Evolutionary conservation across 306 rosid genomes (phyloP).

Genomic region (Alnus glutinosa): DNA sequence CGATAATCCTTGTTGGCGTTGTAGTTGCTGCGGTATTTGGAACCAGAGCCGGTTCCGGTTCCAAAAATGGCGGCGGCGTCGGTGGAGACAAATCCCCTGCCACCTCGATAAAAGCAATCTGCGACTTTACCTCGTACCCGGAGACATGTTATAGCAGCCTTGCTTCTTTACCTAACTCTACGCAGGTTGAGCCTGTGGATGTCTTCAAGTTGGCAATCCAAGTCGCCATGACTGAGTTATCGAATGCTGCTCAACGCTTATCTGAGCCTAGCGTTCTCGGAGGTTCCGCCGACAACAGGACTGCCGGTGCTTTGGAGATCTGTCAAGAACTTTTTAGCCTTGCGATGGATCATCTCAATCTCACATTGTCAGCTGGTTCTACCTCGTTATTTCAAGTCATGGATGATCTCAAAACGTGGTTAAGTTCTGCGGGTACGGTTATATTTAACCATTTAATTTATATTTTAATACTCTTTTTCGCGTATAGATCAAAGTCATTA

Average conservation of each 20-base stretch:
- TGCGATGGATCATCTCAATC: conserved; percentile 61
- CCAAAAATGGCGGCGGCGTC: conserved; percentile 13
- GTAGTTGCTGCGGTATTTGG: conserved; percentile 48
- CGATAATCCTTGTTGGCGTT: conserved; percentile 48
- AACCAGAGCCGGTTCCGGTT: not conserved
- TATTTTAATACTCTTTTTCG: too few relatives aligned
- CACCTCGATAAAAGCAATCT: conserved; percentile 60
- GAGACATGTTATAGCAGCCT: conserved; percentile 55
- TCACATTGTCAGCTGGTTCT: conserved; percentile 31
- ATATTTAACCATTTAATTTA: too few relatives aligned
- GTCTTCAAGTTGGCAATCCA: conserved; percentile 46
- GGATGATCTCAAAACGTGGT: conserved; percentile 74
- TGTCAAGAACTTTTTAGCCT: conserved; percentile 59
- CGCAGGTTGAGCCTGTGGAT: conserved; percentile 46
- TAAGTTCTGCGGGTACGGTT: conserved; percentile 57
- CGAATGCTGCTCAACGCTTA: conserved; percentile 38
- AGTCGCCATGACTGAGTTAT: conserved; percentile 48
- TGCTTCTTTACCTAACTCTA: conserved; percentile 30
- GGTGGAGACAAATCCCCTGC: conserved; percentile 10
- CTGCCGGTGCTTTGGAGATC: conserved; percentile 41
- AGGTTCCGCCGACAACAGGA: conserved; percentile 19
- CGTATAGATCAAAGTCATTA: too few relatives aligned
- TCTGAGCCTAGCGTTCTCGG: conserved; percentile 33
- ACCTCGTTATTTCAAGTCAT: conserved; percentile 39
- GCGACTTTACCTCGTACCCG: conserved; percentile 63